Conservation (phyloP, 108 stramenopile genomes). For the Stephanodiscus minutulus region DNA sequence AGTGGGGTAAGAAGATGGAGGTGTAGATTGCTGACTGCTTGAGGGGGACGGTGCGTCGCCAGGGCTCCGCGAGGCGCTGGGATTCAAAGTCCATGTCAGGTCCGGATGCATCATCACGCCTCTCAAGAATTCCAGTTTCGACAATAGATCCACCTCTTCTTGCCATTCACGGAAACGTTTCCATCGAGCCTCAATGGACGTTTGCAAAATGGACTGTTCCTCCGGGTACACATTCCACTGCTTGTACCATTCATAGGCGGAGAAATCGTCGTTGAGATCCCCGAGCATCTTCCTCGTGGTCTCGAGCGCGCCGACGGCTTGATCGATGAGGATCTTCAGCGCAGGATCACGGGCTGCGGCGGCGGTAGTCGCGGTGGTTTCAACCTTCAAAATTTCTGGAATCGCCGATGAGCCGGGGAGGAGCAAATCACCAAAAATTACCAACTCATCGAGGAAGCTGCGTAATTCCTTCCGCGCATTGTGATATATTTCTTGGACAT, state of each 20-base stretch:
- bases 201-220: constrained; percentile 19
- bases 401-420: constrained; percentile 14
- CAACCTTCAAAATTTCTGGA: constrained; percentile 13
- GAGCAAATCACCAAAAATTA: constrained; percentile 40
- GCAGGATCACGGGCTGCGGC: background rate
- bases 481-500: constrained; percentile 48
- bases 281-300: constrained; percentile 36
- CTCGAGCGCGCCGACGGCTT: constrained; percentile 17
- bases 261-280: constrained; percentile 46
- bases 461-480: constrained; percentile 51
- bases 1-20: background rate
- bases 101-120: background rate
- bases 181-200: constrained; percentile 25
- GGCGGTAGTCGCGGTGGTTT: background rate
- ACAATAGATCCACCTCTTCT: constrained; percentile 30
- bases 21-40: background rate
- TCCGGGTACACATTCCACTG: constrained; percentile 36
- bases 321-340: constrained; percentile 1
- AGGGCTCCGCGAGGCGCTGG: background rate
- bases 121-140: constrained; percentile 33
- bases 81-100: no score
- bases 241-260: constrained; percentile 37
- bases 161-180: constrained; percentile 33
- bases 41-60: background rate
- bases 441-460: constrained; percentile 46